Base-by-base conservation (phyloP, 2,329 filamentous ascomycete genomes). In the Sclerotinia nivalis region DNA sequence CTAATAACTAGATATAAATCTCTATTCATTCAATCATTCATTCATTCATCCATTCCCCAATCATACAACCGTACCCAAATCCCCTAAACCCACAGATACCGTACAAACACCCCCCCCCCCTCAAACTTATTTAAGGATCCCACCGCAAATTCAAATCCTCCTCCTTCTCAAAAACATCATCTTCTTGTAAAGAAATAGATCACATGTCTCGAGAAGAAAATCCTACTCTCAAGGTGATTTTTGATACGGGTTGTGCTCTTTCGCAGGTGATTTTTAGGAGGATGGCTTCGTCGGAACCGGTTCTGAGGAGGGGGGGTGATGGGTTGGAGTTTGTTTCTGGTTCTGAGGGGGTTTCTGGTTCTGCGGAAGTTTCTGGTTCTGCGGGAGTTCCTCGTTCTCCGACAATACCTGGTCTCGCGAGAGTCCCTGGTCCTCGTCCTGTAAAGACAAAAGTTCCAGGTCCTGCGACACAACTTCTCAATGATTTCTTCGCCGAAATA, bases 171-270 rank as follows among this genome's bases (percentile, higher is more conserved):
- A 45, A 62, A 0, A 25, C 3, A 60, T 20, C 31, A 20, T 25
- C 20, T 28, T 20, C 10, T 22, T 2, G 22, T 6, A 1, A 25
- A 9, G 31, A 58, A 58, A 50, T 34, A 37, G 9, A 20, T 22
- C 31, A 37, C 7, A 62, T 62, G 31, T 62, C 45, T 62, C 60
- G 31, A 15, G 28, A n/a, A 50, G 28, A 62, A 34, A n/a, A n/a
- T 50, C 60, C 28, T 1, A 50, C 22, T 49, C 45, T 62, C 1
- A 49, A 34, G 1, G 10, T 13, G 12, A 15, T 50, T 15, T 62
- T 50, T 18, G 20, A 50, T 22, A 62, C 7, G 25, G 13, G 20
- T 8, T 62, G 50, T 34, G 28, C 60, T 25, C 2, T 62, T 22
- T 25, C 45, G 13, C 28, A 62, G 37, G 45, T 13, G 20, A 25